Evolutionary conservation across 2,329 filamentous ascomycete species (phyloP).

Genomic region (Diaporthe caulivora): DNA sequence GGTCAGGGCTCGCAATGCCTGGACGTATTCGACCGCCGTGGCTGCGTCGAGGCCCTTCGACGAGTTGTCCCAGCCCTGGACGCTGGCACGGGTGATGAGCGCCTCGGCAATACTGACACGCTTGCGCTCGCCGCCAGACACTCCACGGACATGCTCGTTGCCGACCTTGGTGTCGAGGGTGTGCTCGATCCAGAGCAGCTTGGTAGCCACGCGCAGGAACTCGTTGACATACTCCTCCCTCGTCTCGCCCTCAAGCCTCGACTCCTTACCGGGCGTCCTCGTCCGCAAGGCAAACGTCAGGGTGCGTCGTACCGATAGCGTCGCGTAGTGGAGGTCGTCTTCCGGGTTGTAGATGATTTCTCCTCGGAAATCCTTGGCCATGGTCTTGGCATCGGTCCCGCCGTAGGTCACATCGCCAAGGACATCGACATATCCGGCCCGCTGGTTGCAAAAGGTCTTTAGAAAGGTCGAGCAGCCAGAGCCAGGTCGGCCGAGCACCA

Average conservation of each 20-base stretch:
- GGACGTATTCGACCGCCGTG: slow-evolving; percentile 79
- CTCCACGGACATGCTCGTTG: slow-evolving; percentile 74
- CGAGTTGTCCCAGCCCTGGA: slow-evolving; percentile 78
- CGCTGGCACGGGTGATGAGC: slow-evolving; percentile 66
- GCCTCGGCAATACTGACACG: slow-evolving; percentile 75
- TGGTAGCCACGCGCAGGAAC: slow-evolving; percentile 79
- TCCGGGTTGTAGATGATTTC: slow-evolving; percentile 90
- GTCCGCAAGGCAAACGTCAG: slow-evolving; percentile 81
- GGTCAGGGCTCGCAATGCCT: slow-evolving; percentile 75
- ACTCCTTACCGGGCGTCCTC: slow-evolving; percentile 67
- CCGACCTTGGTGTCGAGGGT: slow-evolving; percentile 76
- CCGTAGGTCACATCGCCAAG: slow-evolving; percentile 22
- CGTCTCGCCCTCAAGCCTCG: slow-evolving; percentile 68
- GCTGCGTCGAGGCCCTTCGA: slow-evolving; percentile 80
- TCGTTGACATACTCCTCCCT: slow-evolving; percentile 69
- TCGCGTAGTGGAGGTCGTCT: slow-evolving; percentile 84
- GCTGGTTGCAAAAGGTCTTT: slow-evolving; percentile 30
- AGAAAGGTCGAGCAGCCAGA: slow-evolving; percentile 25
- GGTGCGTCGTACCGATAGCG: slow-evolving; percentile 82
- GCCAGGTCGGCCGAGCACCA: slow-evolving; percentile 39
- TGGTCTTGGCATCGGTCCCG: slow-evolving; percentile 67
- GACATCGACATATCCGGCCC: slow-evolving; percentile 31
- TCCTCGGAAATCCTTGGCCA: slow-evolving; percentile 82
- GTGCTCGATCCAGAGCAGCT: slow-evolving; percentile 78
- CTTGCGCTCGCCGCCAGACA: slow-evolving; percentile 77